A percentile compares a stretch with the other conserved stretches of the same genome.
Conservation (phyloP, 73 alveolate species). For the Durusdinium trenchii region DNA sequence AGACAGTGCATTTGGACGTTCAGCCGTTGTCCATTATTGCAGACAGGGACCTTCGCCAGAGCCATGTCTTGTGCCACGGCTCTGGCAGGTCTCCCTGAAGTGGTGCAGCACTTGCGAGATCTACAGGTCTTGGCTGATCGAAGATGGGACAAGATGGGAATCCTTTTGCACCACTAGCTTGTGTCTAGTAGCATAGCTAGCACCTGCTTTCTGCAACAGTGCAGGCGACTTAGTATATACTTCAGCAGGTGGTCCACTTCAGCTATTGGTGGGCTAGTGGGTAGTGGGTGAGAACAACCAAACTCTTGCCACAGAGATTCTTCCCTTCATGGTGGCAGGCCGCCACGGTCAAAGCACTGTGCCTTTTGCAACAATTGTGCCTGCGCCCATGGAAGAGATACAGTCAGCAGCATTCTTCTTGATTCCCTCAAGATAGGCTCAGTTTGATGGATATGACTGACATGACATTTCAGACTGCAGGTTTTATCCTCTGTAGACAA, state of each 20-base stretch:
- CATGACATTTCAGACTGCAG: background rate
- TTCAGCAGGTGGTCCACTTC: too few relatives aligned
- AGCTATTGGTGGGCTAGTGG: too few relatives aligned
- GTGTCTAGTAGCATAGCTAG: background rate
- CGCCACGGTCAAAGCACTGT: conserved; percentile 90
- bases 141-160: background rate
- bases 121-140: conserved; percentile 46
- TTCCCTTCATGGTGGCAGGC: background rate
- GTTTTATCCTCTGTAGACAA: too few relatives aligned
- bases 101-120: conserved; percentile 95
- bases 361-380: conserved; percentile 93
- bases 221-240: too few relatives aligned
- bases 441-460: background rate
- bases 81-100: conserved; percentile 43
- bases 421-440: background rate
- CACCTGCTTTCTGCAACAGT: too few relatives aligned
- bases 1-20: too few relatives aligned
- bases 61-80: too few relatives aligned
- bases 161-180: background rate
- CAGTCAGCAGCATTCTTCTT: too few relatives aligned
- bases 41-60: too few relatives aligned
- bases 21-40: too few relatives aligned
- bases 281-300: too few relatives aligned
- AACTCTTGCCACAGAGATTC: background rate
- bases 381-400: too few relatives aligned